phyloP scores from a whole-genome alignment of 2,329 filamentous ascomycete species.

The Purpureocillium takamizusanense region DNA sequence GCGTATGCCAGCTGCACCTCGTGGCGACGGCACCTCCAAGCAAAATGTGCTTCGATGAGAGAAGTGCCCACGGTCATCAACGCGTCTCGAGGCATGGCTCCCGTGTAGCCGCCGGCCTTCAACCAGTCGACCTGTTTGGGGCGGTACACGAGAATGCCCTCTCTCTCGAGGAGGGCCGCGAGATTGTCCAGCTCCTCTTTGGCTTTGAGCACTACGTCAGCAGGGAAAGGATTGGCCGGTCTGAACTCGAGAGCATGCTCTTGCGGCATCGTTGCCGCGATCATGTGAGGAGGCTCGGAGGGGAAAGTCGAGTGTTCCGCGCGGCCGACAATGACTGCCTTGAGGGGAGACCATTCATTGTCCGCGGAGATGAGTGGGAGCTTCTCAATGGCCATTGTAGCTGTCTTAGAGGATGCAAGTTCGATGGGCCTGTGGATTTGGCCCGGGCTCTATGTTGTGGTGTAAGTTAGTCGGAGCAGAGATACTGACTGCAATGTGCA shows the following conservation, averaged over 20 bases:
- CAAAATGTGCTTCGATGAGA: conserved; percentile 1
- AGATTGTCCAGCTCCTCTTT: neutral
- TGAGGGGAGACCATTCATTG: conserved; percentile 4
- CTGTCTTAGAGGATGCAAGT: too few relatives aligned
- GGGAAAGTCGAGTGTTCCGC: conserved; percentile 4
- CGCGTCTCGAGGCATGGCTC: neutral
- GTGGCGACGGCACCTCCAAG: conserved; percentile 1
- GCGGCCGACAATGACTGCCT: conserved; percentile 4
- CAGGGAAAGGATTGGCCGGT: neutral
- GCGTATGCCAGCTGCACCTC: neutral
- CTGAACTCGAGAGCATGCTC: neutral
- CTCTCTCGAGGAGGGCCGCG: neutral
- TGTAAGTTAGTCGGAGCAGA: too few relatives aligned
- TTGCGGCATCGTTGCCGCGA: conserved; percentile 1
- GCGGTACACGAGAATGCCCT: neutral
- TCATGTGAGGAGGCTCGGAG: conserved; percentile 2
- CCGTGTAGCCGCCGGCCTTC: neutral
- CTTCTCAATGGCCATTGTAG: too few relatives aligned
- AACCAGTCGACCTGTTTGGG: conserved; percentile 1
- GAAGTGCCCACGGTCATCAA: neutral
- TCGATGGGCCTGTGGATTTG: too few relatives aligned
- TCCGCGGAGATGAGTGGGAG: neutral
- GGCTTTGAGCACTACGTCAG: neutral
- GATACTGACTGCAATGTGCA: too few relatives aligned
- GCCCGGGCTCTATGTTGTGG: too few relatives aligned